Evolutionary conservation across 2,329 filamentous ascomycete genomes (phyloP).

Genomic region (Cryphonectria naterciae): DNA sequence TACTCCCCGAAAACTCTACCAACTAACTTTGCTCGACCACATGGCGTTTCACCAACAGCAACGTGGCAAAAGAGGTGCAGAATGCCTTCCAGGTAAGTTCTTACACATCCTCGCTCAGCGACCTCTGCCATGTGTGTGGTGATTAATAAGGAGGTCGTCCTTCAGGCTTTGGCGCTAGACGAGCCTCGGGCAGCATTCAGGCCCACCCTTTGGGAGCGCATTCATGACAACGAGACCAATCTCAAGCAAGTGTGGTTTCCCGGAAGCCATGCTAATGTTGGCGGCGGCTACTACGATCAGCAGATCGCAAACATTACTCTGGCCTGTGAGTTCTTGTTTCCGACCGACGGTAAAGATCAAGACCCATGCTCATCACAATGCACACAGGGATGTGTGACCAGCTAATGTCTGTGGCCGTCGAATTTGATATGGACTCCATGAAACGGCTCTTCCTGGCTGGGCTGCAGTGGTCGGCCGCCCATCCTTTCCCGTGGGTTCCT

Average conservation of each 20-base stretch:
- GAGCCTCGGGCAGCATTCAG: slow-evolving; percentile 48
- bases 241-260: slow-evolving; percentile 58
- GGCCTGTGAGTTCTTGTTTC: slow-evolving; percentile 33
- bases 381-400: slow-evolving; percentile 41
- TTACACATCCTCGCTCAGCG: too few species aligned
- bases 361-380: neutral
- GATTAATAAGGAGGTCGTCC: neutral
- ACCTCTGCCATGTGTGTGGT: neutral
- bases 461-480: slow-evolving; percentile 38
- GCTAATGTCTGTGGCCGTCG: slow-evolving; percentile 38
- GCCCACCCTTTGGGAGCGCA: slow-evolving; percentile 47
- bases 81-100: slow-evolving; percentile 45
- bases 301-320: slow-evolving; percentile 39
- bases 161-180: slow-evolving; percentile 53
- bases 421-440: slow-evolving; percentile 37
- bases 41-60: slow-evolving; percentile 48
- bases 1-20: slow-evolving; percentile 8
- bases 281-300: slow-evolving; percentile 58
- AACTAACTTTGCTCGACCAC: slow-evolving; percentile 33
- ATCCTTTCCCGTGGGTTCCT: slow-evolving; percentile 38
- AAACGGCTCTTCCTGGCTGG: slow-evolving; percentile 33
- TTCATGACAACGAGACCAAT: slow-evolving; percentile 34
- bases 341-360: neutral
- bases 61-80: slow-evolving; percentile 45
- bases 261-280: slow-evolving; percentile 65